Conservation (phyloP, 1,284 basidiomycete genomes). For the Caloboletus inedulis region DNA sequence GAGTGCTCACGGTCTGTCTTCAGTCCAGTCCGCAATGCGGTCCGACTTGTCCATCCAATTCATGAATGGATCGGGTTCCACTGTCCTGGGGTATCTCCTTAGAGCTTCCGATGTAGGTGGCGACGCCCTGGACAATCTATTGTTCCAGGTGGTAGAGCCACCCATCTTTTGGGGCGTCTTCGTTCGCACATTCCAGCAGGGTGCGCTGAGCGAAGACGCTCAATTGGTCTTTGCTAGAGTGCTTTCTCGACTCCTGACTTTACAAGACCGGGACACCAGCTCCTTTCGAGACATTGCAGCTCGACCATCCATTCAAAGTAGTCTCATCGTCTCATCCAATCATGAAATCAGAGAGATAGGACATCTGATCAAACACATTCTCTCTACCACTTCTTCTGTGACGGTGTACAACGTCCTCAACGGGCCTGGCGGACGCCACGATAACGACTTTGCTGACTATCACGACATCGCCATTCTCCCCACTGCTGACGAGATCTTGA, state of each 20-base stretch:
- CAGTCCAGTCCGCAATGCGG: conserved; percentile 15
- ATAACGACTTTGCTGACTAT: conserved; percentile 60
- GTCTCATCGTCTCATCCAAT: conserved; percentile 32
- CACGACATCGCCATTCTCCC: conserved; percentile 57
- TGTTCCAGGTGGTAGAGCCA: conserved; percentile 48
- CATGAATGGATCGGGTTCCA: conserved; percentile 41
- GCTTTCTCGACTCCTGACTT: too few relatives aligned
- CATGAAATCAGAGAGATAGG: conserved; percentile 36
- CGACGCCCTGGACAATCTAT: conserved; percentile 28
- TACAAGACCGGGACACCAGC: too few relatives aligned
- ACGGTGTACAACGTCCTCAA: conserved; percentile 9
- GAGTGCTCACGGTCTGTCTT: conserved; percentile 25
- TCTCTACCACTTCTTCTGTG: conserved; percentile 23
- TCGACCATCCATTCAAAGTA: background rate
- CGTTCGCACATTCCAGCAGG: too few relatives aligned
- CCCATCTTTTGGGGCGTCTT: conserved; percentile 48
- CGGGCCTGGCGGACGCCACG: conserved; percentile 58
- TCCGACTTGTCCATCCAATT: conserved; percentile 34
- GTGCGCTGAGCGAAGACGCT: too few relatives aligned
- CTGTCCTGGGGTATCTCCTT: conserved; percentile 41
- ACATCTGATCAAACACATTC: conserved; percentile 43
- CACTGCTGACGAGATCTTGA: conserved; percentile 54
- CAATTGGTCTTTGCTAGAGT: too few relatives aligned
- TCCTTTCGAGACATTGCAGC: too few relatives aligned
- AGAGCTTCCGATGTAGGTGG: conserved; percentile 34